Evolutionary conservation across 2,329 filamentous ascomycete genomes (phyloP).

Genomic region (Alternaria solani): DNA sequence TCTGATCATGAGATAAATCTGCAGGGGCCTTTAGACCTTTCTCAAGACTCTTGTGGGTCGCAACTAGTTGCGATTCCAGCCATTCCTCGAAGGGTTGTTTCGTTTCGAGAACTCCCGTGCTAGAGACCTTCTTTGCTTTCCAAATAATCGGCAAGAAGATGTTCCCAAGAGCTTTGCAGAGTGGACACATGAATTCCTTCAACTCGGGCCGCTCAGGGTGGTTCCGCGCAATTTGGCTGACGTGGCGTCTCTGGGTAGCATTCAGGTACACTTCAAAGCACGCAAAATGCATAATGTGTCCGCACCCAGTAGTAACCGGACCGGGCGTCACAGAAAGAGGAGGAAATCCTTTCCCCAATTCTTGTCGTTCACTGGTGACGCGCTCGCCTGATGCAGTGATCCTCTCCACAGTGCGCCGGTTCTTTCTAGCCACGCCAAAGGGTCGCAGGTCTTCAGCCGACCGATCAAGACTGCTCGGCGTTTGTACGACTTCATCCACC

Average conservation of each 20-base stretch:
- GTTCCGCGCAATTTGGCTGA: conserved; percentile 90
- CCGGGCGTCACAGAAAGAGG: conserved; percentile 71
- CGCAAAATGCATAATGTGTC: conserved; percentile 97
- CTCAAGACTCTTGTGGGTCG: conserved; percentile 57
- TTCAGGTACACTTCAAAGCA: conserved; percentile 94
- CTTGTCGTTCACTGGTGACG: conserved; percentile 77
- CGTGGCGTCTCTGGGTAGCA: conserved; percentile 83
- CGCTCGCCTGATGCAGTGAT: conserved; percentile 75
- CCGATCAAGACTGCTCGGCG: conserved; percentile 82
- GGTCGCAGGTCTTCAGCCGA: conserved; percentile 84
- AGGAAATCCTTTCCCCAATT: conserved; percentile 89
- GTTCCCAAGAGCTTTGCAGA: conserved; percentile 97
- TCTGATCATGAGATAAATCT: conserved; percentile 52
- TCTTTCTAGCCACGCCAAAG: conserved; percentile 90
- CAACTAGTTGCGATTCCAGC: conserved; percentile 67
- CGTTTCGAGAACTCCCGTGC: conserved; percentile 73
- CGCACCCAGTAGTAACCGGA: conserved; percentile 88
- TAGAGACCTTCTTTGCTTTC: conserved; percentile 88
- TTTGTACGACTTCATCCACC: conserved; percentile 80
- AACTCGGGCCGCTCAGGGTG: conserved; percentile 82
- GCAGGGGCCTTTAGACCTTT: conserved; percentile 33
- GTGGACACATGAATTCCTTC: conserved; percentile 93
- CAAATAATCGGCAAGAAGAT: conserved; percentile 93
- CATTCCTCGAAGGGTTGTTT: conserved; percentile 72
- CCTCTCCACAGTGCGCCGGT: conserved; percentile 78